A percentile compares a stretch with the other conserved stretches of the same genome.
Conservation (phyloP, 2,329 filamentous ascomycete species). For the Xylariaceae sp. region DNA sequence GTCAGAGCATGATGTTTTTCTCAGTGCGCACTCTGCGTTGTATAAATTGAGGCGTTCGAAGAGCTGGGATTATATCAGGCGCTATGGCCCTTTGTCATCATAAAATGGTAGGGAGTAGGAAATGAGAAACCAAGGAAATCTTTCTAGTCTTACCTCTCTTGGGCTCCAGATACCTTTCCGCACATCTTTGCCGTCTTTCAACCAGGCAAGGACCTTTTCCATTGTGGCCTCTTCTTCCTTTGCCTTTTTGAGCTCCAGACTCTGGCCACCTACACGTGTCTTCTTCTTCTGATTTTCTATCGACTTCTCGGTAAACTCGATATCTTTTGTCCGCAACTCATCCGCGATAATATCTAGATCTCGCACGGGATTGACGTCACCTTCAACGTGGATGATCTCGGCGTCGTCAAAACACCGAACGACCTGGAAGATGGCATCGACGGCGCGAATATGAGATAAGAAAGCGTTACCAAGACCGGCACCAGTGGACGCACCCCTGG, state of each 20-base stretch:
- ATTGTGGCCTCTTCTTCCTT: conserved; percentile 91
- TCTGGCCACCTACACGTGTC: conserved; percentile 89
- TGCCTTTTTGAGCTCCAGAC: conserved; percentile 95
- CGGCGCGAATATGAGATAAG: conserved; percentile 96
- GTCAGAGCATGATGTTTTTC: conserved; percentile 76
- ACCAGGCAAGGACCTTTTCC: conserved; percentile 77
- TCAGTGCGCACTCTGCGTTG: conserved; percentile 80
- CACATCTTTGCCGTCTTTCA: conserved; percentile 88
- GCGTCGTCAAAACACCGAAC: conserved; percentile 97
- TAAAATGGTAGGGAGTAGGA: conserved; percentile 33
- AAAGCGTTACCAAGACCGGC: conserved; percentile 97
- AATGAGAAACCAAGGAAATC: conserved; percentile 15
- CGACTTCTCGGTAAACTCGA: conserved; percentile 96
- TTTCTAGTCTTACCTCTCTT: conserved; percentile 75
- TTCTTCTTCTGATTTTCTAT: conserved; percentile 90
- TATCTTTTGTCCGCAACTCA: conserved; percentile 95
- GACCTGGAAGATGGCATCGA: conserved; percentile 97
- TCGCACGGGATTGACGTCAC: conserved; percentile 90
- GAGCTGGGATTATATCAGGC: conserved; percentile 99
- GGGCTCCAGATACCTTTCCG: conserved; percentile 83
- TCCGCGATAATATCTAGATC: conserved; percentile 97
- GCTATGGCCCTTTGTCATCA: conserved; percentile 98
- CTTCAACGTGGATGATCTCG: conserved; percentile 99
- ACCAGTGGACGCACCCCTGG: conserved; percentile 91
- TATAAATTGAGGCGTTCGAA: conserved; percentile 77